Evolutionary conservation across 2,329 filamentous ascomycete genomes (phyloP), one percentile per base, ranked within the genome.

Genomic region (Xylariaceae sp.): DNA sequence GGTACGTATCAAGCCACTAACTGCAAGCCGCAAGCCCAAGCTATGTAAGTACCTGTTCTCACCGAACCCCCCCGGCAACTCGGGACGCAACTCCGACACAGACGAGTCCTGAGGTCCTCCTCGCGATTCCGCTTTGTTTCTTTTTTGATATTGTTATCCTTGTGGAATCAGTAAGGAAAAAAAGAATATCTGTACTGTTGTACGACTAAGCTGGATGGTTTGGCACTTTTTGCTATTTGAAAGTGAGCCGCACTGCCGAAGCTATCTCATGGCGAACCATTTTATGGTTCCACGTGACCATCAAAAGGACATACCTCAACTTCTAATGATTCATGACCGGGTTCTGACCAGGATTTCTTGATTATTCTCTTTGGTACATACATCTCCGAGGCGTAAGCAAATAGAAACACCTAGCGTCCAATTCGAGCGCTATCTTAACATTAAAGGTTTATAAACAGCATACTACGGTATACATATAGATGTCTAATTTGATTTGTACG

Each of bases 1-100:
- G 14, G 39, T 48, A 40, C 41, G 21, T n/a, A n/a, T n/a, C n/a
- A n/a, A 53, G 43, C 54, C 36, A 53, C 41, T 34, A 41, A 40
- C 24, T 39, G 44, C 17, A 33, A 46, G 33, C 21, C n/a, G n/a
- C n/a, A n/a, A n/a, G n/a, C n/a, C 9, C 31, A 49, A 56, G 46
- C 39, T 28, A 45, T 17, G 29, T 24, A 23, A 21, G 21, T 28
- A 17, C 26, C 19, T 23, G n/a, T 43, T 12, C 34, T 43, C 12
- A n/a, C 37, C 28, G 37, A 53, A 33, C 23, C 9, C 11, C 9
- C 9, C 24, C 60, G 60, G 60, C 50, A 58, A 37, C 50, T 61
- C 60, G 60, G 60, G 53, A 56, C 60, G 60, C 41, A 47, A 34
- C 43, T 50, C 60, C 57, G 60, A 31, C 26, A 29, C 19, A 43